A percentile compares a stretch with the other conserved stretches of the same genome.
Evolutionary conservation across 441 rosid genomes (phyloP).

Genomic region (Theobroma grandiflorum): DNA sequence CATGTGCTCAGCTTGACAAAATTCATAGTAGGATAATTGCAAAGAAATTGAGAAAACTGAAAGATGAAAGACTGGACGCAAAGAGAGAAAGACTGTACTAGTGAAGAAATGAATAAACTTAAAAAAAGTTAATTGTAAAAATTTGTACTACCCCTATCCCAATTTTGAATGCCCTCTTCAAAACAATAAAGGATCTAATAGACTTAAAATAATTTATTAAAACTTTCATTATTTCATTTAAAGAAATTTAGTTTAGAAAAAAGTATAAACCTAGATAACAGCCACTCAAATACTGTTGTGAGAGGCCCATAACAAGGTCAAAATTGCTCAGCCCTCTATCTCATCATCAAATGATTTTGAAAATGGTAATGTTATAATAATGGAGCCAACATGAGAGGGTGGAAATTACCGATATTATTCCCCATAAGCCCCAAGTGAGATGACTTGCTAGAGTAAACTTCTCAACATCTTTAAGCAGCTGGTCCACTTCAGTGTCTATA

Average conservation of each 20-base stretch:
- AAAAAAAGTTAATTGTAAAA: background rate
- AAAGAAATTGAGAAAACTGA: background rate
- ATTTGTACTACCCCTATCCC: background rate
- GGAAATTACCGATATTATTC: constrained; percentile 70
- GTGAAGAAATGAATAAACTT: background rate
- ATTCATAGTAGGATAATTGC: background rate
- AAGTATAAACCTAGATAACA: background rate
- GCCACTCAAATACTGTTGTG: background rate
- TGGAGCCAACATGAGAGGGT: constrained; percentile 19
- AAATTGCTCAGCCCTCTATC: constrained; percentile 5
- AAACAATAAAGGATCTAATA: background rate
- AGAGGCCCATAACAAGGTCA: constrained; percentile 2
- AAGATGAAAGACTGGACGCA: background rate
- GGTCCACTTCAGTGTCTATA: constrained; percentile 44
- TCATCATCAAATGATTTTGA: constrained; percentile 18
- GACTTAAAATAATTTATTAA: constrained; percentile 5
- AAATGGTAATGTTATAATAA: background rate
- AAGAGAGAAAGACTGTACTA: background rate
- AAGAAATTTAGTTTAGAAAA: background rate
- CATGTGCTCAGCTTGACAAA: background rate
- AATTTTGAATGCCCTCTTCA: background rate
- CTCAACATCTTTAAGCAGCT: constrained; percentile 63
- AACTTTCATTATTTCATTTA: background rate
- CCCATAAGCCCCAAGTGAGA: constrained; percentile 80
- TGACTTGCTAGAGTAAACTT: constrained; percentile 73